Evolutionary conservation across 2,329 filamentous ascomycete genomes (phyloP), one percentile per base, ranked within the genome.

Genomic region (Plectosphaerella cucumerina): DNA sequence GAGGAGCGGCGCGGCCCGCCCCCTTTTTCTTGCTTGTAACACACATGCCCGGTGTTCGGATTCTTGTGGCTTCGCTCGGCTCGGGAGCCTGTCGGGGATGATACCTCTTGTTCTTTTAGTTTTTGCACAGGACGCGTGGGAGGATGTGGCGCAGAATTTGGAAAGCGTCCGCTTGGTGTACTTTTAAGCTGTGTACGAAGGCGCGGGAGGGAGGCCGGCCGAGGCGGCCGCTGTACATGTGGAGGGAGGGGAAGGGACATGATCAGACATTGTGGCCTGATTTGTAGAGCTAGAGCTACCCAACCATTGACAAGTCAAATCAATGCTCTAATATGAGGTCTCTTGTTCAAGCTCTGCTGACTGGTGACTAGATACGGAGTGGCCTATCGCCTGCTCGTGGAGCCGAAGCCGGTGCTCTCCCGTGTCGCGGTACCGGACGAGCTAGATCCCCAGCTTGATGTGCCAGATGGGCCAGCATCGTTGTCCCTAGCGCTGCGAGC

Each of bases 371-470:
- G n/a, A n/a, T n/a, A n/a, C n/a, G n/a, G n/a, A n/a, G n/a, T n/a
- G n/a, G n/a, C n/a, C 53, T 60, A 85, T 58, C 82, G 75, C 51
- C 84, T 74, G 52, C 73, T 80, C 0, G 87, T 90, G 9, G 83
- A 86, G 9, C 87, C 87, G 62, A 89, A 90, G 0, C 87, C 87
- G 1, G 86, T 90, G 59, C 84, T 88, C 59, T 86, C 80, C 6
- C 80, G 77, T 14, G 76, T 71, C 8, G 73, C 71, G 9, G 74
- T 77, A 41, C 68, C 69, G 12, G 70, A 67, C 23, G 68, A 69
- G 15, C 66, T 63, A 1, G 72, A 42, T 18, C 39, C 39, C n/a
- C 17, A 42, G n/a, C 39, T 42, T 6, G 67, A 66, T 2, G 65
- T 65, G 23, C 67, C 66, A 53, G 64, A 66, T 56, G 67, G 58